Conservation (phyloP, 768 basidiomycete genomes). For the Termitomyces sp. region DNA sequence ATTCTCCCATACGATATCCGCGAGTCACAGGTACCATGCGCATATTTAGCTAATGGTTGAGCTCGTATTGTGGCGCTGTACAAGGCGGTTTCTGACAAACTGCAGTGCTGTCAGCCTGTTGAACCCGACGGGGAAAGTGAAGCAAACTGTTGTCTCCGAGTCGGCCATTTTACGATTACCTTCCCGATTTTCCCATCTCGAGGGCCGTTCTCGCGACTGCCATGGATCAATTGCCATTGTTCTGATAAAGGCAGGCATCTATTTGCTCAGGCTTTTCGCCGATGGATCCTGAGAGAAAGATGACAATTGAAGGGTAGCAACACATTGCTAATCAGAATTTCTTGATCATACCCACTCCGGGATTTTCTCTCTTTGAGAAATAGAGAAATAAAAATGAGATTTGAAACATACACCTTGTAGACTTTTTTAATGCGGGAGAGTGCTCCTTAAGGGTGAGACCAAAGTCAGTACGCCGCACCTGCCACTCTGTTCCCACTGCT, state of each 20-base stretch:
- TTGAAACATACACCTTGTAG: too few relatives aligned
- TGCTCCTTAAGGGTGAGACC: too few relatives aligned
- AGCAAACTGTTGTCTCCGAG: background rate
- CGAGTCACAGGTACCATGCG: background rate
- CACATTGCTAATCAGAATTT: background rate
- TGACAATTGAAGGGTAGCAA: background rate
- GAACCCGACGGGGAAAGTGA: background rate
- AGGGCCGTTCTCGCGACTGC: background rate
- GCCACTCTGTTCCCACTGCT: too few relatives aligned
- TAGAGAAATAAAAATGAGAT: too few relatives aligned
- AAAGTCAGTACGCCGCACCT: too few relatives aligned
- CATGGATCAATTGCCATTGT: background rate
- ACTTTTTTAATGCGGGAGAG: too few relatives aligned
- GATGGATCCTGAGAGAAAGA: background rate
- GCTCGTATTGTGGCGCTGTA: background rate
- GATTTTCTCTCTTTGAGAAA: too few relatives aligned
- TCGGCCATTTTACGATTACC: background rate
- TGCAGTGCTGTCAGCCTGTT: too few relatives aligned
- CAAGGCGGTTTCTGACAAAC: background rate
- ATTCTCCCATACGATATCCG: background rate
- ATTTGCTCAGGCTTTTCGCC: background rate
- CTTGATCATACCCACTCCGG: background rate
- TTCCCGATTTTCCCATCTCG: background rate
- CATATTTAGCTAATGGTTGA: background rate
- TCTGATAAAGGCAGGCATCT: background rate